These are phyloP conservation scores for Jackrogersella multiformis DNA, from an alignment of 495 filamentous ascomycete species.

Conservation along the genomic window DNA sequence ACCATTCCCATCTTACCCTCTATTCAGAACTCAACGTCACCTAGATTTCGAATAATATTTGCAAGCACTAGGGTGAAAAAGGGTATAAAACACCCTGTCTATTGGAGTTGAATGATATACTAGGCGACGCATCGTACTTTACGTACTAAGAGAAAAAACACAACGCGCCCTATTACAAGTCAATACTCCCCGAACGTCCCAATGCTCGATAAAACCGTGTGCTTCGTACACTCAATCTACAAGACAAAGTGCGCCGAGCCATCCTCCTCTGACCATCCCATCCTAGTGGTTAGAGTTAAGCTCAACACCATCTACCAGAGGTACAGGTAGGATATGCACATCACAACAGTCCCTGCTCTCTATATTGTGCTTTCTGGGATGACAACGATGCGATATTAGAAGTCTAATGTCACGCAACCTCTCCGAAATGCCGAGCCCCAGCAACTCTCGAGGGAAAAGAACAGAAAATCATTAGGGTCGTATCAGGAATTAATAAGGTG, in stretches of 20 bases:
- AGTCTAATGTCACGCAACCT: conserved; percentile 32
- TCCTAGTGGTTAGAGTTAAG: conserved; percentile 34
- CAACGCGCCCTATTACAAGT: conserved; percentile 12
- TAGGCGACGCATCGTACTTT: conserved; percentile 11
- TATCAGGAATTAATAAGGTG: conserved; percentile 19
- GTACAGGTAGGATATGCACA: conserved; percentile 34
- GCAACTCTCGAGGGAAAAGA: not conserved
- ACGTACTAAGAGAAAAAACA: conserved; percentile 14
- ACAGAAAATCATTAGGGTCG: conserved; percentile 28
- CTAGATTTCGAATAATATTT: not conserved
- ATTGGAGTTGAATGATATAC: conserved; percentile 21
- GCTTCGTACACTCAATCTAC: not conserved
- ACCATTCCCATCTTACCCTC: conserved; percentile 2
- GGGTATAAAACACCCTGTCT: conserved; percentile 12
- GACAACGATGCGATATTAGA: conserved; percentile 24
- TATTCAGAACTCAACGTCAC: not conserved
- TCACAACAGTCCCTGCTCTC: conserved; percentile 19
- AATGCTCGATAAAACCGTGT: conserved; percentile 8
- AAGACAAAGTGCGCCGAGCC: conserved; percentile 38
- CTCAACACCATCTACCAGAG: conserved; percentile 35
- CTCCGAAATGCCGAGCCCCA: conserved; percentile 5
- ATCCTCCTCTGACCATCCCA: conserved; percentile 37
- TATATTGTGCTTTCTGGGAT: conserved; percentile 24
- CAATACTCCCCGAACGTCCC: conserved; percentile 11
- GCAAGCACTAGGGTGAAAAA: not conserved